Base-by-base conservation (phyloP, 306 rosid genomes). In the Lathyrus oleraceus region DNA sequence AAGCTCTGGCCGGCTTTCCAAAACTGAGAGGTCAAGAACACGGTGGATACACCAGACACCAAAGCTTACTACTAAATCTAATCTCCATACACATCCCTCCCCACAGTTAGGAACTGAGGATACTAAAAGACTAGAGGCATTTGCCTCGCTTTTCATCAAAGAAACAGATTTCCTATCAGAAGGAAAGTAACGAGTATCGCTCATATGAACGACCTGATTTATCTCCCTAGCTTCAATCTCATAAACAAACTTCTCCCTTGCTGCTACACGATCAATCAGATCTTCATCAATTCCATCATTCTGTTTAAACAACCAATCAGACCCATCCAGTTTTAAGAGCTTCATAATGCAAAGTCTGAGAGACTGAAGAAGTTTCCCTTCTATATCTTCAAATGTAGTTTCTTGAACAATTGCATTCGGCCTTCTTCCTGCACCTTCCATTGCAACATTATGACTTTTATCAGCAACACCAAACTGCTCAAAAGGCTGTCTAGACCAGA, bases 1-100 rank as follows among this genome's bases (percentile, higher is more conserved):
- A 30, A 95, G 88, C 87, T 95, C 97, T 72, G 99, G 99, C 32
- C 99, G 91, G 80, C 99, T 95, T 79, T 95, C 99, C 96, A 91
- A 83, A 45, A 89, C 78, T 67, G 92, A 91, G 40, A 95, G 90
- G 64, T 91, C 92, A 59, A 95, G 96, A 69, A 95, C 78, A 39
- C 97, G 88, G 74, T 89, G 97, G 81, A 95, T 89, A 81, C 99
- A 95, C 99, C 99, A 95, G 38, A 95, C 97, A 27, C 99, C 99
- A 43, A 95, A 95, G 91, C 97, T 95, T 70, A 85, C 73, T 27
- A 95, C 74, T 76, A 95, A 72, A 53, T 91, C 95, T 64, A 86
- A 58, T 78, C 74, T 89, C 99, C 99, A 95, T 13, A 87, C 65
- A 82, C 99, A 95, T 44, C 89, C 97, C 59, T 95, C 97, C 74